Evolutionary conservation across 1,284 basidiomycete species (phyloP).

Genomic region (Neolentinus lepideus): DNA sequence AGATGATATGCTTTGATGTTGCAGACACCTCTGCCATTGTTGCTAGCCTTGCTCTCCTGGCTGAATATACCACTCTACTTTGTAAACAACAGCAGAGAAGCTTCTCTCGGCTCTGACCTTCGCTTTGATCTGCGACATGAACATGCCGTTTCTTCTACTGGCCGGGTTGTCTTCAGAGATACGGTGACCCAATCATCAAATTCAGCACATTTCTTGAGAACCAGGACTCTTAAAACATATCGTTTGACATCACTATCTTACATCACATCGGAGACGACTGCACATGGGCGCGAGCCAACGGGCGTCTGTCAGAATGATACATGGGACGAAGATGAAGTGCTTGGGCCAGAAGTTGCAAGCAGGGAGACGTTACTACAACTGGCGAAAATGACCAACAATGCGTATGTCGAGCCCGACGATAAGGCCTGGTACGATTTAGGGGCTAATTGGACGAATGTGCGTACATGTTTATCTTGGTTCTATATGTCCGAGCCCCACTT

Average conservation of each 20-base stretch:
- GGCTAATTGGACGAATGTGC: conserved; percentile 57
- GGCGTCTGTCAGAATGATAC: conserved; percentile 36
- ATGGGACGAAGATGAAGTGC: conserved; percentile 59
- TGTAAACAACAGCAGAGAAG: not conserved
- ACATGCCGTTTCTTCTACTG: conserved; percentile 49
- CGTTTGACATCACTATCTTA: conserved; percentile 1
- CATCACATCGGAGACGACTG: conserved; percentile 12
- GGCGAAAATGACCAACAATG: conserved; percentile 94
- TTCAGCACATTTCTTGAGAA: conserved; percentile 10
- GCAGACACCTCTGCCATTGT: not conserved
- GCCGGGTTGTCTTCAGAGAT: conserved; percentile 58
- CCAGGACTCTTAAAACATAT: conserved; percentile 2
- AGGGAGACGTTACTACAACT: conserved; percentile 75
- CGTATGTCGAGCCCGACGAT: conserved; percentile 65
- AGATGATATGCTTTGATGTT: not conserved
- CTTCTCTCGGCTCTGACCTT: conserved; percentile 19
- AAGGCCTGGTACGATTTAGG: conserved; percentile 75
- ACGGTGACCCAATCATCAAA: conserved; percentile 23
- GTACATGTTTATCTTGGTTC: too few relatives aligned
- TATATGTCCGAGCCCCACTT: too few relatives aligned
- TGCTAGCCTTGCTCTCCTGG: not conserved
- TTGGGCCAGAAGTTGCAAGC: conserved; percentile 68
- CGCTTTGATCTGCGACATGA: conserved; percentile 61
- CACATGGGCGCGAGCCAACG: conserved; percentile 33
- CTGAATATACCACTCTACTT: not conserved